Evolutionary conservation across 2,329 filamentous ascomycete species (phyloP).

Genomic region (Apiospora malaysiana): DNA sequence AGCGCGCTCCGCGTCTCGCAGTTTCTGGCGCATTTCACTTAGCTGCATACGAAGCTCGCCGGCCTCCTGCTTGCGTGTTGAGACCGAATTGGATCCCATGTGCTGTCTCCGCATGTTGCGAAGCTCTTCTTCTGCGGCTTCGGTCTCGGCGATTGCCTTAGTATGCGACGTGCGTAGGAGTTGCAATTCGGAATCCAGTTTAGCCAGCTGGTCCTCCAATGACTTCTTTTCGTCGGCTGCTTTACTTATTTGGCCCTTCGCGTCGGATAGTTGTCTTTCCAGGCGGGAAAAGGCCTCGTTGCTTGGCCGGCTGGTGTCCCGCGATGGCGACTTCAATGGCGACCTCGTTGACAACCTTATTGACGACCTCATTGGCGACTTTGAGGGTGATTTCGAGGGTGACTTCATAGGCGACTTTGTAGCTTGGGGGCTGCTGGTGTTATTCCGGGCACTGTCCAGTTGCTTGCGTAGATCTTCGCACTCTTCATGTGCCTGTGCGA

Average conservation of each 20-base stretch:
- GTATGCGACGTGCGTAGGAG: constrained; percentile 61
- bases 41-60: constrained; percentile 49
- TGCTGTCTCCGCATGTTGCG: constrained; percentile 59
- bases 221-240: constrained; percentile 65
- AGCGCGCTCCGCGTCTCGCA: constrained; percentile 55
- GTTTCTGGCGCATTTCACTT: constrained; percentile 53
- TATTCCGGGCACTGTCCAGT: constrained; percentile 37
- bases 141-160: constrained; percentile 68
- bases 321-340: not conserved
- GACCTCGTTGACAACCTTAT: not conserved
- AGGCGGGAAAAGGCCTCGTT: constrained; percentile 56
- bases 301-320: constrained; percentile 19
- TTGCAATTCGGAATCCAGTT: constrained; percentile 64
- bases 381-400: not conserved
- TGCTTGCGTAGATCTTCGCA: constrained; percentile 46
- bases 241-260: constrained; percentile 62
- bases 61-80: constrained; percentile 62
- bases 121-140: constrained; percentile 69
- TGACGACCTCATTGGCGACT: not conserved
- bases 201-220: constrained; percentile 67
- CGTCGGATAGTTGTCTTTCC: constrained; percentile 62
- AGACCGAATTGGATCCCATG: constrained; percentile 56
- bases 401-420: constrained; percentile 3
- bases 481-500: constrained; percentile 51
- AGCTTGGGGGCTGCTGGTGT: constrained; percentile 18